phyloP scores from a whole-genome alignment of 495 filamentous ascomycete genomes.

The Hypoxylon trugodes region DNA sequence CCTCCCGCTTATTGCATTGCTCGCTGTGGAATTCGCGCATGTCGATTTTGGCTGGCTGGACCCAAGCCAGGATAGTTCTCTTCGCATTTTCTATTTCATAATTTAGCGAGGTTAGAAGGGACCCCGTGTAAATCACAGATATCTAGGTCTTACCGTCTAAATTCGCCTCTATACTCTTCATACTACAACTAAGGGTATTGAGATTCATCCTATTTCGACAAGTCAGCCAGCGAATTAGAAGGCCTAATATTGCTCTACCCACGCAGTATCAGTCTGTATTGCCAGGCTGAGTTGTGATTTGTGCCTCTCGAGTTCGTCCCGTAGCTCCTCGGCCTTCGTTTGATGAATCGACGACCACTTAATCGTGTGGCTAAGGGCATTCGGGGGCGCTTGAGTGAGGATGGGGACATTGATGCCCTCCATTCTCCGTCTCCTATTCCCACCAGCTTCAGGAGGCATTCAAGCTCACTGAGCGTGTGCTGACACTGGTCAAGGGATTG shows the following conservation, averaged over 20 bases:
- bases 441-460: conserved; percentile 18
- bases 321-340: conserved; percentile 22
- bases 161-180: conserved; percentile 23
- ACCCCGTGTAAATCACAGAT: not conserved
- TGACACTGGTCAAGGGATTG: conserved; percentile 9
- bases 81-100: conserved; percentile 13
- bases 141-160: conserved; percentile 20
- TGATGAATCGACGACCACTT: conserved; percentile 23
- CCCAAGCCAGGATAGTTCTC: conserved; percentile 22
- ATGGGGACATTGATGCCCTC: not conserved
- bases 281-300: conserved; percentile 16
- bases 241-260: not conserved
- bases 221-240: not conserved
- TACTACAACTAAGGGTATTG: not conserved
- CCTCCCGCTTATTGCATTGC: conserved; percentile 31
- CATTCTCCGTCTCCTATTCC: no score
- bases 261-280: conserved; percentile 17
- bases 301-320: conserved; percentile 15
- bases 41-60: conserved; percentile 26
- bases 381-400: not conserved
- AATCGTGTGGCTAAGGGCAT: not conserved
- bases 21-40: conserved; percentile 35
- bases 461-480: conserved; percentile 1
- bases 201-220: conserved; percentile 23
- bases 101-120: not conserved